Conservation (phyloP, 768 basidiomycete genomes). For the Tricholoma flavovirens region DNA sequence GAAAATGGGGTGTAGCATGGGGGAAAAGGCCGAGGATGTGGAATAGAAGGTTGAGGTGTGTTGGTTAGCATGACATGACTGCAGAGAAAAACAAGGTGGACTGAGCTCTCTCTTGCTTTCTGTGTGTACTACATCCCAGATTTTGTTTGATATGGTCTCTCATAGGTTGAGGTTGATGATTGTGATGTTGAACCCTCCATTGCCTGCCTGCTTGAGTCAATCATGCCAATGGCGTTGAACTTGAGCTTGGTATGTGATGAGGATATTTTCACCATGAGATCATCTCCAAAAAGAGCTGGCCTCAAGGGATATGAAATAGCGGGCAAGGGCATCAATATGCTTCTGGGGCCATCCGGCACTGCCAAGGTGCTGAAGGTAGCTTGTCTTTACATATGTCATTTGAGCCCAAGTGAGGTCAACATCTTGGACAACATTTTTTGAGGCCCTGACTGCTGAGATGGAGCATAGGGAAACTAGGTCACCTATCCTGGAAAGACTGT, state of each 20-base stretch:
- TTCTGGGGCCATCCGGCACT: too few species aligned
- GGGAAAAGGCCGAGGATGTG: neutral
- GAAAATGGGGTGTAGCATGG: too few species aligned
- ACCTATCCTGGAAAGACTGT: conserved; percentile 8
- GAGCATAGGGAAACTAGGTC: conserved; percentile 10
- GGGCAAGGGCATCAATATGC: too few species aligned
- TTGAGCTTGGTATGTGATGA: conserved; percentile 9
- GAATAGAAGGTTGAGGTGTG: neutral
- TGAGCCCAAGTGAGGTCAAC: conserved; percentile 14
- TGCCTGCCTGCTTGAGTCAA: neutral
- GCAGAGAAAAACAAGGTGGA: neutral
- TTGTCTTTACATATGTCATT: too few species aligned
- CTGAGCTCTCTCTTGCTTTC: neutral
- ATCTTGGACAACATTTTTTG: conserved; percentile 7
- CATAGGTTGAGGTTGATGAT: conserved; percentile 2
- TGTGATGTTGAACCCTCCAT: conserved; percentile 2
- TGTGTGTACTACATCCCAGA: neutral
- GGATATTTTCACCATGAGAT: conserved; percentile 5
- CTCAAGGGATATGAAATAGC: conserved; percentile 8
- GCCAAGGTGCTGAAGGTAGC: too few species aligned
- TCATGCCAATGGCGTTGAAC: conserved; percentile 11
- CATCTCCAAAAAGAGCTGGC: conserved; percentile 11
- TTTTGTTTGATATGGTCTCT: neutral
- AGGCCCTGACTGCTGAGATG: conserved; percentile 12
- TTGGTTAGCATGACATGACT: neutral